phyloP scores from a whole-genome alignment of 169 alveolate genomes.

The Eimeria necatrix region DNA sequence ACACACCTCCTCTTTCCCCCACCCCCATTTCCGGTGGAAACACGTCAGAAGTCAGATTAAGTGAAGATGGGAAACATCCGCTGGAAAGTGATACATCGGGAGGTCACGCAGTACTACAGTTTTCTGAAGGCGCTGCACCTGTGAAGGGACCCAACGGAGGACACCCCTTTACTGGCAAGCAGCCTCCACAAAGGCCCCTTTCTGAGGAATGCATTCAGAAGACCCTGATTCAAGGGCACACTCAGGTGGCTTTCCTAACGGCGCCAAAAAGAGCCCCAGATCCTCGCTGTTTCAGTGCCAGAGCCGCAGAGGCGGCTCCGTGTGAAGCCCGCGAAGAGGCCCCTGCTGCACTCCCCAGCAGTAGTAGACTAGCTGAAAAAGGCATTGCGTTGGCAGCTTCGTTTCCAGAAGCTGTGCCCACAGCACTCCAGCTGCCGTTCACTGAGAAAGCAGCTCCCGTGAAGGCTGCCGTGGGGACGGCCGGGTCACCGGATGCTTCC shows the following conservation, averaged over 20 bases:
- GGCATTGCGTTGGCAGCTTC: slow-evolving; percentile 1
- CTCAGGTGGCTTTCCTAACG: too few species aligned
- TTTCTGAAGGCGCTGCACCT: neutral
- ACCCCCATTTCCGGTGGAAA: slow-evolving; percentile 14
- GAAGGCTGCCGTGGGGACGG: slow-evolving; percentile 47
- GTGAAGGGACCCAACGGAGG: neutral
- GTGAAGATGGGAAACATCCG: neutral
- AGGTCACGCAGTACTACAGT: neutral
- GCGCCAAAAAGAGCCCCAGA: too few species aligned
- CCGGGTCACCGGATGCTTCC: slow-evolving; percentile 28
- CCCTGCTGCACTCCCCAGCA: neutral
- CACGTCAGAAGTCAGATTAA: neutral
- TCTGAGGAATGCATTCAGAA: neutral
- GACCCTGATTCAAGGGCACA: neutral
- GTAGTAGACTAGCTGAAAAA: neutral
- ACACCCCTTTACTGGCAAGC: neutral
- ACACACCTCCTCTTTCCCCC: slow-evolving; percentile 34
- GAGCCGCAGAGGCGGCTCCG: neutral
- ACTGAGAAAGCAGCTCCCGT: slow-evolving; percentile 4
- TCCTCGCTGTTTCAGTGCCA: neutral
- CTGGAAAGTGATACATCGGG: neutral
- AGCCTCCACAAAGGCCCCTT: slow-evolving; percentile 7
- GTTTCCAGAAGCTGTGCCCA: slow-evolving; percentile 35
- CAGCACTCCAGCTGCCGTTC: slow-evolving; percentile 5
- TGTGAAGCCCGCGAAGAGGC: neutral